A percentile compares a stretch with the other conserved stretches of the same genome.
Conservation (phyloP, 306 rosid genomes). For the Lotus japonicus region DNA sequence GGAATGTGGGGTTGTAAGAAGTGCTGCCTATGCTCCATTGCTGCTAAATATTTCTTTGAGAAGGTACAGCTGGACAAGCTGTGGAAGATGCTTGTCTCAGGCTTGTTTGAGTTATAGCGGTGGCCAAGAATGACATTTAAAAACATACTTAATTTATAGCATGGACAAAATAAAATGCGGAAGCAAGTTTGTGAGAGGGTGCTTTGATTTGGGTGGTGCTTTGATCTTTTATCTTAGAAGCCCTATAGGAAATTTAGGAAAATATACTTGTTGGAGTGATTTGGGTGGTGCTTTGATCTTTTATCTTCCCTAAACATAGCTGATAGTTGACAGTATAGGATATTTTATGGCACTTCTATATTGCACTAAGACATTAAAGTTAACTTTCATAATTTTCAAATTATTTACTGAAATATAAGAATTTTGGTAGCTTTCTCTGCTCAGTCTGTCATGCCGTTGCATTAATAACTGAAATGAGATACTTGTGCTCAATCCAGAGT, state of each 20-base stretch:
- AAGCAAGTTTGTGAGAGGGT: neutral
- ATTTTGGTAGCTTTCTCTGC: neutral
- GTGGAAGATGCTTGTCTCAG: neutral
- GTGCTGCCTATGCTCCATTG: neutral
- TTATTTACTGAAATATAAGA: neutral
- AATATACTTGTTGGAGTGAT: neutral
- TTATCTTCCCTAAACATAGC: neutral
- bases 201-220: no score
- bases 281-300: neutral
- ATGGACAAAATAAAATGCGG: neutral
- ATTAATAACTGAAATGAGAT: conserved; percentile 26
- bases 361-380: neutral
- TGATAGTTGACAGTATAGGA: neutral
- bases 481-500: conserved; percentile 43
- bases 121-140: neutral
- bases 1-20: neutral
- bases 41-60: neutral
- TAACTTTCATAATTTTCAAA: neutral
- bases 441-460: neutral
- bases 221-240: neutral
- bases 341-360: neutral
- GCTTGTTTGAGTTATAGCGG: neutral
- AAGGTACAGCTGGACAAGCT: neutral
- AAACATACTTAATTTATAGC: neutral
- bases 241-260: neutral